Base-by-base conservation (phyloP, 768 basidiomycete genomes). In the Pisolithus tinctorius region DNA sequence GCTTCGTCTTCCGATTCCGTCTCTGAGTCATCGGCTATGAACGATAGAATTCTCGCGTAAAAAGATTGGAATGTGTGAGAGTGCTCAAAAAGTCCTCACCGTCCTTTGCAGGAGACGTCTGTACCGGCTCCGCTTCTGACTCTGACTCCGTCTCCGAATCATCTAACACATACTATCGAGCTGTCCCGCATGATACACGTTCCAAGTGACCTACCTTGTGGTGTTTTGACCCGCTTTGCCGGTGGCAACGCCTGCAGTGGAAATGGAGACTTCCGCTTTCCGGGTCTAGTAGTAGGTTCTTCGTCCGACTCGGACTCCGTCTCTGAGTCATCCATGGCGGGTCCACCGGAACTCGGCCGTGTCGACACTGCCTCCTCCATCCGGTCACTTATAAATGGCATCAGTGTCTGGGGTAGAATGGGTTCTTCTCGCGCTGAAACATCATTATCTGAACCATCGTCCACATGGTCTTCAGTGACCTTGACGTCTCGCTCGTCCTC, bases 71-170 rank as follows among this genome's bases (percentile, higher is more conserved):
- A n/a, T 17, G n/a, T 17, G n/a, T 13, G 45, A 9, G n/a, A 3
- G 7, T 4, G 34, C 11, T 3, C 11, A 14, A 34, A 34, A 14
- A 14, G 13, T 11, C 4, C 3, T 53, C 6, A 30, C 30, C 20
- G 13, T 46, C 17, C 9, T 26, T 3, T 1, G 10, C 16, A 17
- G 10, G 30, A 29, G 55, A 38, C 14, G 47, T 37, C 47, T 58
- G 54, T 16, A 45, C 16, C 23, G 47, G 30, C 30, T 56, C 66
- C 11, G 54, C 58, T 17, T 72, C 71, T 31, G 73, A 69, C 48
- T 74, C 74, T 4, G 79, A 65, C 57, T 84, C 76, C 14, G 79
- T 77, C 17, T 66, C 73, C 1, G 77, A 76, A 47, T 70, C 72
- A 30, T 70, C 69, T 60, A n/a, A 10, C 6, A 46, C 23, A 8